Conservation (phyloP, 225 moss, liverwort and hornwort genomes). For the Physcomitrellopsis africana region DNA sequence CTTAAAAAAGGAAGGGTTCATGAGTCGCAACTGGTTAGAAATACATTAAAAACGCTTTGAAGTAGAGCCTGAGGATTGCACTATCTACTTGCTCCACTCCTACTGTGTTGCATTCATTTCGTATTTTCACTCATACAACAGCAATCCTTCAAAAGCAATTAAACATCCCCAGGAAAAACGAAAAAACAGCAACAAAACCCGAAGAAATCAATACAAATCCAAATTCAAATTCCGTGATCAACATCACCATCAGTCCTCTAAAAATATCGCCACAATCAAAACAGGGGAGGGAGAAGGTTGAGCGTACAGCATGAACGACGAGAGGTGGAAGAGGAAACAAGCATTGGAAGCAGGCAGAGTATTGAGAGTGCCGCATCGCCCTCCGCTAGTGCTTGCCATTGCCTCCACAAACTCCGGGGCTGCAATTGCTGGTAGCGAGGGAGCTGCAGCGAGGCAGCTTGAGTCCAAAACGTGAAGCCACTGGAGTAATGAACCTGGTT, state of each 20-base stretch:
- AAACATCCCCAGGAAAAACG: not conserved
- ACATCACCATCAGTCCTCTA: not conserved
- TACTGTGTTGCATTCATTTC: too few species aligned
- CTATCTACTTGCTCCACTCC: too few species aligned
- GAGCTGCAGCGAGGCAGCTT: too few species aligned
- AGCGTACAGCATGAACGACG: conserved; percentile 35
- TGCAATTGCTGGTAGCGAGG: too few species aligned
- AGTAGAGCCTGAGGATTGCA: too few species aligned
- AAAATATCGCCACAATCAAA: not conserved
- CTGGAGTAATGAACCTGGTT: too few species aligned
- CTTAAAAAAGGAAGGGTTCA: too few species aligned
- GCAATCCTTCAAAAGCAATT: too few species aligned
- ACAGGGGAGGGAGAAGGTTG: not conserved
- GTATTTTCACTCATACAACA: too few species aligned
- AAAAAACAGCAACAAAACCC: not conserved
- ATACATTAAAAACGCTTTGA: too few species aligned
- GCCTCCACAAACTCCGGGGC: not conserved
- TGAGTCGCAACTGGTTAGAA: too few species aligned
- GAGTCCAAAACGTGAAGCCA: too few species aligned
- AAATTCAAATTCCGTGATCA: not conserved
- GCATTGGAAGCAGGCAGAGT: conserved; percentile 24
- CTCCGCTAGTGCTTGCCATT: conserved; percentile 32
- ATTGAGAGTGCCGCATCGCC: not conserved
- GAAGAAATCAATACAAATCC: not conserved
- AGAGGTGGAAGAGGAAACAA: conserved; percentile 46